Conservation (phyloP, 352 stramenopile genomes). For the Phytophthora sp. region DNA sequence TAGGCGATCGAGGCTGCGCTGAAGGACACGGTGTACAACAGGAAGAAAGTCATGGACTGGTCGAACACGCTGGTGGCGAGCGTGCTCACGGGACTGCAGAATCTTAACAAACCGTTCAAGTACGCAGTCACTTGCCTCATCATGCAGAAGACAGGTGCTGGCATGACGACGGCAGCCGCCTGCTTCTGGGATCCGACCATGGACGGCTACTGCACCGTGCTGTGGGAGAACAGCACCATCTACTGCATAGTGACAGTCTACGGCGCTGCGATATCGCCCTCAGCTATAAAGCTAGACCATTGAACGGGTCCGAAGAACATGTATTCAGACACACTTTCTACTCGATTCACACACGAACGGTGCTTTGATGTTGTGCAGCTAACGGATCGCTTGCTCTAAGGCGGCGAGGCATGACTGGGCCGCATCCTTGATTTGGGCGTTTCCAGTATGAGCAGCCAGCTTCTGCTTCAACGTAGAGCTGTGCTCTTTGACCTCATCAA, state of each 20-base stretch:
- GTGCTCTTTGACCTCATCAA: constrained; percentile 44
- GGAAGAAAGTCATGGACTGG: constrained; percentile 89
- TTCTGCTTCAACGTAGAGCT: constrained; percentile 38
- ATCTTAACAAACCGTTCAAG: constrained; percentile 90
- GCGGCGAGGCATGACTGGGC: constrained; percentile 55
- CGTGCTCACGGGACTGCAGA: constrained; percentile 83
- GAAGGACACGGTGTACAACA: constrained; percentile 87
- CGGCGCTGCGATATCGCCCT: constrained; percentile 80
- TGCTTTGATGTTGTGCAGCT: background rate
- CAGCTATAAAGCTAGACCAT: constrained; percentile 72
- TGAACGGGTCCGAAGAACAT: constrained; percentile 33
- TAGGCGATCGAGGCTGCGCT: constrained; percentile 78
- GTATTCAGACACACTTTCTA: constrained; percentile 16
- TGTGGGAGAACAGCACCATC: constrained; percentile 88
- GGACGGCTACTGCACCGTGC: constrained; percentile 82
- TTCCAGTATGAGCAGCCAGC: constrained; percentile 35
- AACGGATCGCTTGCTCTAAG: constrained; percentile 31
- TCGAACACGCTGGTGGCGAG: constrained; percentile 80
- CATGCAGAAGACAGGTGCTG: constrained; percentile 86
- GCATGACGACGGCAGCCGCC: constrained; percentile 68
- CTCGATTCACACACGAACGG: background rate
- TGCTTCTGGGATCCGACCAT: constrained; percentile 83
- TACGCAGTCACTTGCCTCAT: constrained; percentile 86
- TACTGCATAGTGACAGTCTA: constrained; percentile 88
- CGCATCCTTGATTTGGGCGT: constrained; percentile 42